A percentile compares a stretch with the other conserved stretches of the same genome.
Conservation (phyloP, 2,329 filamentous ascomycete species). For the Daldinia eschscholtzii region DNA sequence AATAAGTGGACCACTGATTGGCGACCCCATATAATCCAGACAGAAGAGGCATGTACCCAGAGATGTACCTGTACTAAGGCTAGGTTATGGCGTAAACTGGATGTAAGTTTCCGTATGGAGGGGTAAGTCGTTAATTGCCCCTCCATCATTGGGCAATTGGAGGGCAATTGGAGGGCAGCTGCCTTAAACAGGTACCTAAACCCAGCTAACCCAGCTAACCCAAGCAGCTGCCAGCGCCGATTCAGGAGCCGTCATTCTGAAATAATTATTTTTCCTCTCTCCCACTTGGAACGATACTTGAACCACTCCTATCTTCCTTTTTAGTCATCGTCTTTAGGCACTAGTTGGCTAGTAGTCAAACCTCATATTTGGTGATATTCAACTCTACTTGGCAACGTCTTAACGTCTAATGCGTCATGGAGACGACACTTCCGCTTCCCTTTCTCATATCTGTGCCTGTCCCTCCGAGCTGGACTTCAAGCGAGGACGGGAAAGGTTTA, state of each 20-base stretch:
- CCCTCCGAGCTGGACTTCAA: slow-evolving; percentile 61
- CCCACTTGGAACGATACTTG: neutral
- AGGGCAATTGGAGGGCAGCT: slow-evolving; percentile 13
- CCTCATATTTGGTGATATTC: slow-evolving; percentile 11
- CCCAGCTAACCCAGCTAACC: neutral
- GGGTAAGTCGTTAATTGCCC: slow-evolving; percentile 42
- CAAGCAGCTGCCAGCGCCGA: slow-evolving; percentile 20
- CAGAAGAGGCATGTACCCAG: neutral
- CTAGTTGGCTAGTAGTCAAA: slow-evolving; percentile 8
- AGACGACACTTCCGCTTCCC: slow-evolving; percentile 73
- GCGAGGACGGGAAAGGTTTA: slow-evolving; percentile 60
- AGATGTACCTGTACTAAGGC: neutral
- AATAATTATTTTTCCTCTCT: slow-evolving; percentile 30
- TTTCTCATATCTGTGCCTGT: slow-evolving; percentile 71
- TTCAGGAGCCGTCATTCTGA: slow-evolving; percentile 41
- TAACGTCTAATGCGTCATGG: slow-evolving; percentile 60
- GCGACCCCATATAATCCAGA: no score
- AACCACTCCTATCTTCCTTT: neutral
- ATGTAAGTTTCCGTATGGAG: slow-evolving; percentile 36
- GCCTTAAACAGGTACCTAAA: neutral
- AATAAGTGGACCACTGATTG: neutral
- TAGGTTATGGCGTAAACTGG: slow-evolving; percentile 17
- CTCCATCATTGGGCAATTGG: slow-evolving; percentile 43
- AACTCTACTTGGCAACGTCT: slow-evolving; percentile 10
- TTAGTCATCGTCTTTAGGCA: slow-evolving; percentile 15